Conservation (phyloP, 2,329 filamentous ascomycete species). For the Parasarocladium wereldwijsianum region DNA sequence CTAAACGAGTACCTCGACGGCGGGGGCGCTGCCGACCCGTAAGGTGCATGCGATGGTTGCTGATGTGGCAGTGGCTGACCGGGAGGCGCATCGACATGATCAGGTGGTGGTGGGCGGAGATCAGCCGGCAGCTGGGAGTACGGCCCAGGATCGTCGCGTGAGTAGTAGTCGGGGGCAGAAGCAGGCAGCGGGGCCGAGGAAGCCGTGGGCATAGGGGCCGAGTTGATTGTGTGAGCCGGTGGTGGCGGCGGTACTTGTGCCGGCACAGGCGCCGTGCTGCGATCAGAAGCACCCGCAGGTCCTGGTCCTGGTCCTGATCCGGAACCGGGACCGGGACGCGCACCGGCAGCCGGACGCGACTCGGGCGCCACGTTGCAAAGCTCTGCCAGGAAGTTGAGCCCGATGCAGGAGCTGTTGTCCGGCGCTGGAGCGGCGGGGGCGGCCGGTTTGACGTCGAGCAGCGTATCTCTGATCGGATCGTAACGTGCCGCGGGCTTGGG, state of each 20-base stretch:
- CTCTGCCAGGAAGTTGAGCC: slow-evolving; percentile 19
- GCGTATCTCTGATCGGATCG: slow-evolving; percentile 23
- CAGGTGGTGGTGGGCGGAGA: too few species aligned
- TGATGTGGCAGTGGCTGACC: neutral
- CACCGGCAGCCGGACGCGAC: slow-evolving; percentile 7
- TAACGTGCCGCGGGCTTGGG: slow-evolving; percentile 10
- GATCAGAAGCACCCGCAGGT: slow-evolving; percentile 7
- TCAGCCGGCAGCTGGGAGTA: too few species aligned
- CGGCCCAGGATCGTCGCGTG: neutral
- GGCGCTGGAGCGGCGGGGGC: slow-evolving; percentile 9
- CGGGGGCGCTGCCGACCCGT: neutral
- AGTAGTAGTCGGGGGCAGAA: neutral
- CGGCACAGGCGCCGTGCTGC: too few species aligned
- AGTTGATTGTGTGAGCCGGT: too few species aligned
- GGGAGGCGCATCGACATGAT: too few species aligned
- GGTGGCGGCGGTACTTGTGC: too few species aligned
- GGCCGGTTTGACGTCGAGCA: slow-evolving; percentile 20
- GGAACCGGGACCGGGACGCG: too few species aligned
- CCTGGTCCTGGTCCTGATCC: too few species aligned
- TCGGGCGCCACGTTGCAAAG: slow-evolving; percentile 18
- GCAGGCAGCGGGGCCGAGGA: neutral
- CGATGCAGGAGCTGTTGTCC: slow-evolving; percentile 8
- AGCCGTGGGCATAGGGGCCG: neutral
- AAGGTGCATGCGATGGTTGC: neutral
- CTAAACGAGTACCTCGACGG: neutral